Percentiles rank a stretch among this genome's conserved stretches.
Evolutionary conservation across 768 basidiomycete species (phyloP).

Genomic region (Trametes cubensis): DNA sequence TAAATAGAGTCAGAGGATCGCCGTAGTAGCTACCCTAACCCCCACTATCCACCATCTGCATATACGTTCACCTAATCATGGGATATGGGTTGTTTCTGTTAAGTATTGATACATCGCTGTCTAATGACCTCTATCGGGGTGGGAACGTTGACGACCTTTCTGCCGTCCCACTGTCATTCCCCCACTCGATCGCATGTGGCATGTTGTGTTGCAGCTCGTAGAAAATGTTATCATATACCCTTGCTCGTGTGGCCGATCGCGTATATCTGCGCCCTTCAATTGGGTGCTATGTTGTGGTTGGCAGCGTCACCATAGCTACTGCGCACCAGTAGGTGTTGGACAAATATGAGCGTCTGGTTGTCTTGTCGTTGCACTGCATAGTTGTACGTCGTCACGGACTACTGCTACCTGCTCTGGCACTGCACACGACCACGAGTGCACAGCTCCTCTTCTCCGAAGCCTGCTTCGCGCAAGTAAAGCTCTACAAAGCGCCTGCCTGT

Average conservation of each 20-base stretch:
- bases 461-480: neutral
- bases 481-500: neutral
- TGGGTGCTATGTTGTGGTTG: neutral
- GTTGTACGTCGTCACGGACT: neutral
- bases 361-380: neutral
- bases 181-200: conserved; percentile 4
- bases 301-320: neutral
- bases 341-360: no score
- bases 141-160: neutral
- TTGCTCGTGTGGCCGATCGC: neutral
- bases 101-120: conserved; percentile 1
- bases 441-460: neutral
- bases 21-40: neutral
- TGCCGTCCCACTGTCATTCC: neutral
- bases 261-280: neutral
- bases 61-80: conserved; percentile 1
- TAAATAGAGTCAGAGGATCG: conserved; percentile 33
- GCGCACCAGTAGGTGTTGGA: no score
- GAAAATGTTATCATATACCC: conserved; percentile 11
- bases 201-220: conserved; percentile 2
- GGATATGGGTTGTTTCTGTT: conserved; percentile 6
- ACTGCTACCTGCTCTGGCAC: neutral
- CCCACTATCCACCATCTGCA: neutral
- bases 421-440: neutral
- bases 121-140: conserved; percentile 9